phyloP scores from a whole-genome alignment of 2,329 filamentous ascomycete species.

The Tolypocladium inflatum region DNA sequence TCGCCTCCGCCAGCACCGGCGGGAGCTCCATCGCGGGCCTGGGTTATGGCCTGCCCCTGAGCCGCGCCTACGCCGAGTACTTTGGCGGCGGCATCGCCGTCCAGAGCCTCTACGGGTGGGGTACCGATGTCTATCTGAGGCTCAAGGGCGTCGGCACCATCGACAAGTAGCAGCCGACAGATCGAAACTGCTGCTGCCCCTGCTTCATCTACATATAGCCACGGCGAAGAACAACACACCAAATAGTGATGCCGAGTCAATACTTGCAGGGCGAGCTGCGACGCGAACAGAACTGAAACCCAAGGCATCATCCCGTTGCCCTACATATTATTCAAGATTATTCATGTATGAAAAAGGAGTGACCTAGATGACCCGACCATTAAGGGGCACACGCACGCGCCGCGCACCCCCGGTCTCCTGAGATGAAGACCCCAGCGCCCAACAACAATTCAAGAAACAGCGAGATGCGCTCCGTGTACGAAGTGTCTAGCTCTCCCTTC shows the following conservation, averaged over 20 bases:
- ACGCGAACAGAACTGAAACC: background rate
- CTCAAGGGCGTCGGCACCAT: conserved; percentile 54
- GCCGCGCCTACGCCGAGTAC: conserved; percentile 92
- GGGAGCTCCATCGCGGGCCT: conserved; percentile 82
- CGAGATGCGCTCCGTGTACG: background rate
- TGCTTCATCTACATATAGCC: background rate
- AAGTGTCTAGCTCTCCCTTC: background rate
- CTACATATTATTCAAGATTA: background rate
- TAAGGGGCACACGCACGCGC: background rate
- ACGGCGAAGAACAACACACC: background rate
- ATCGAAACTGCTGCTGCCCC: background rate
- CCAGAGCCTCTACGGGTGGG: conserved; percentile 96
- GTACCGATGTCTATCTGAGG: conserved; percentile 58
- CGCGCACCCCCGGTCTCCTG: background rate
- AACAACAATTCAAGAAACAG: background rate
- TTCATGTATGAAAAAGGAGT: background rate
- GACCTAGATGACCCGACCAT: background rate
- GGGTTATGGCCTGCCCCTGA: conserved; percentile 85
- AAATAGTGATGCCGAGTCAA: background rate
- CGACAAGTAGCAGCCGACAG: conserved; percentile 10
- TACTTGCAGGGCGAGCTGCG: background rate
- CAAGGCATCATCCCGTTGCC: background rate
- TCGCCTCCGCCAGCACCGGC: conserved; percentile 62
- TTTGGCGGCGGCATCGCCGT: conserved; percentile 92
- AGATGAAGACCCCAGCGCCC: background rate